Base-by-base conservation (phyloP, 2,329 filamentous ascomycete species). In the Calcarisporium arbuscula region DNA sequence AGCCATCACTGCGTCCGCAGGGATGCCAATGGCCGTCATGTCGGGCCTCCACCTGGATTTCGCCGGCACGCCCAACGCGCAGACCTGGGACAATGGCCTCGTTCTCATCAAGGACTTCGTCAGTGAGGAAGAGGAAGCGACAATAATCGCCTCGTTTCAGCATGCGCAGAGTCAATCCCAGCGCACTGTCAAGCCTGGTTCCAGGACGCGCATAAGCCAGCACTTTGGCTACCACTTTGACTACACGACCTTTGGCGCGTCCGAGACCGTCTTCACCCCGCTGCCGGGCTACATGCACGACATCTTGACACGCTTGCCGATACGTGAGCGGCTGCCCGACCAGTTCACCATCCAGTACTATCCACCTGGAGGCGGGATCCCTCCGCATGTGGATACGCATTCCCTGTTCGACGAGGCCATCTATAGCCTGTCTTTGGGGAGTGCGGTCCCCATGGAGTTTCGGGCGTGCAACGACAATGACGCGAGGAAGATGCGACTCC, bases 331-430 rank as follows among this genome's bases (percentile, higher is more conserved):
- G 0, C 60, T 58, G 0, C 71, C 72, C 1, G 72, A 76, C 33
- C 74, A 78, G 48, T 72, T 78, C 43, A 77, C 72, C 43, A 55
- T 77, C 12, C 74, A 78, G 53, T 68, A 76, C 48, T 79, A 79
- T 47, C 69, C 74, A 0, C 74, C 74, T 0, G 74, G 74, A 6
- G 60, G 68, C 0, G 74, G 74, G 2, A 79, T 79, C 44, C 74
- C 74, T 8, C 74, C 74, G 1, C 74, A 79, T 45, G 73, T 73
- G 34, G 74, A 79, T 52, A 74, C 74, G 4, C 74, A 77, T 51
- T 30, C 22, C 11, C 15, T 35, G 8, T 39, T 26, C 19, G 36
- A 29, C 36, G 30, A 39, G 34, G 23, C 32, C 17, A 28, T 39
- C 10, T 39, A 39, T 15, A 28, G 25, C n/a, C 33, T 39, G 4